A percentile compares a stretch with the other conserved stretches of the same genome.
phyloP scores from a whole-genome alignment of 2,329 filamentous ascomycete genomes.

The Metarhizium anisopliae region DNA sequence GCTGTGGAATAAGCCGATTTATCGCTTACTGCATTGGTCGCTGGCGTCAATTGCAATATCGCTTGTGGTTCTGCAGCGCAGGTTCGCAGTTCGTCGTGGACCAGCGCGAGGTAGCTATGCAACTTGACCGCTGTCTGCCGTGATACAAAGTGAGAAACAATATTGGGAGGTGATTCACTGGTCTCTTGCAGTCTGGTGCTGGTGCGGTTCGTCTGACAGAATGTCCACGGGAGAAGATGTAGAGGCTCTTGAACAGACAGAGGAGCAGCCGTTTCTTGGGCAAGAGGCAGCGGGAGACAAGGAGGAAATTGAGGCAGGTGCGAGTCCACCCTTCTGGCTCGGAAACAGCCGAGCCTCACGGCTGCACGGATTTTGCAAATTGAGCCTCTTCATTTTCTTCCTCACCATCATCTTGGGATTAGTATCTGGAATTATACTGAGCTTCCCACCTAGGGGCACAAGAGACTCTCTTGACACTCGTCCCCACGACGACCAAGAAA shows the following conservation, averaged over 20 bases:
- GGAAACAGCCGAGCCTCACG: background rate
- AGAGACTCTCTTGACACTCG: background rate
- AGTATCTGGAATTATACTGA: constrained; percentile 11
- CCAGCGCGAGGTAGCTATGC: background rate
- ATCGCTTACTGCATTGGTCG: background rate
- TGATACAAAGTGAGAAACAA: background rate
- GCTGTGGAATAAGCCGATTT: background rate
- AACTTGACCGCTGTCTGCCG: background rate
- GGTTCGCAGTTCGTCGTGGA: background rate
- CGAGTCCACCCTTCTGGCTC: background rate
- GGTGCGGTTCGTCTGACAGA: background rate
- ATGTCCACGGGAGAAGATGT: background rate
- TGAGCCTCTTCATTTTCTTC: constrained; percentile 13
- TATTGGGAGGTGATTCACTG: background rate
- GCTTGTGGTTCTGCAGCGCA: background rate
- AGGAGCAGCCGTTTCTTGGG: constrained; percentile 1
- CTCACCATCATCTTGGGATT: constrained; percentile 15
- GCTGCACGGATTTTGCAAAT: constrained; percentile 5
- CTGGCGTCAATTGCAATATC: background rate
- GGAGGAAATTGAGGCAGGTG: background rate
- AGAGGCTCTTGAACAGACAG: background rate
- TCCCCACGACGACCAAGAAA: background rate
- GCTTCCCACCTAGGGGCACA: constrained; percentile 6
- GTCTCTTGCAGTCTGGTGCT: background rate
- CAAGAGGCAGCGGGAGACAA: background rate